Evolutionary conservation across 345 rosid species (phyloP).

Genomic region (Angophora floribunda): DNA sequence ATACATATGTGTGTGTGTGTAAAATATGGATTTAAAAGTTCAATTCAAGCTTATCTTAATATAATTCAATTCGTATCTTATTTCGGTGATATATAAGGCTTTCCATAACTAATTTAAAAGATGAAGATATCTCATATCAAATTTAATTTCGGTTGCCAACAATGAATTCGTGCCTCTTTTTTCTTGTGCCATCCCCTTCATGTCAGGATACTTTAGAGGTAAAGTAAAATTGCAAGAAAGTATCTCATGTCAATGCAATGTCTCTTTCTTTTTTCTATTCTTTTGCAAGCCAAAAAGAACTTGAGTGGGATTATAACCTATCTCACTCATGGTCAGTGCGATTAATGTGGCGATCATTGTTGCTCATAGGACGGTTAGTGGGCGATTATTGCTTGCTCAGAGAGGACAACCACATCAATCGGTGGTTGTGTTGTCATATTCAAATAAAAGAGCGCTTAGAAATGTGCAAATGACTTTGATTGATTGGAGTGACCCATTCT

Average conservation of each 20-base stretch:
- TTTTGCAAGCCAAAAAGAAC: neutral
- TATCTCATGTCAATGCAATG: neutral
- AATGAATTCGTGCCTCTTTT: neutral
- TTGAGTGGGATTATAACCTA: rapidly evolving
- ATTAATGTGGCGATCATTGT: rapidly evolving
- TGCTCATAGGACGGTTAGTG: rapidly evolving
- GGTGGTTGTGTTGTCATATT: neutral
- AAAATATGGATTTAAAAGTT: neutral
- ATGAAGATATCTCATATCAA: neutral
- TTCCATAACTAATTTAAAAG: neutral
- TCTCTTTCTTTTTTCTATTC: neutral
- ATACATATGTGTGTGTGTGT: no score
- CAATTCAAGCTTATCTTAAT: neutral
- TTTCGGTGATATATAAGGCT: neutral
- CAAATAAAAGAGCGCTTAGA: neutral
- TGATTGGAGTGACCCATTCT: no score
- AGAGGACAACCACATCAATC: neutral
- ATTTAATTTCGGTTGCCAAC: rapidly evolving
- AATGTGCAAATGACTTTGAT: neutral
- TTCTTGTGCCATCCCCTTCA: neutral
- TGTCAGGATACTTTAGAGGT: neutral
- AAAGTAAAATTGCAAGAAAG: neutral
- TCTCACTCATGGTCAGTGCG: rapidly evolving
- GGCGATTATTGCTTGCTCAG: neutral
- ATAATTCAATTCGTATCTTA: neutral